Base-by-base conservation (phyloP, 2,329 filamentous ascomycete genomes). In the Aspergillus nomiae region DNA sequence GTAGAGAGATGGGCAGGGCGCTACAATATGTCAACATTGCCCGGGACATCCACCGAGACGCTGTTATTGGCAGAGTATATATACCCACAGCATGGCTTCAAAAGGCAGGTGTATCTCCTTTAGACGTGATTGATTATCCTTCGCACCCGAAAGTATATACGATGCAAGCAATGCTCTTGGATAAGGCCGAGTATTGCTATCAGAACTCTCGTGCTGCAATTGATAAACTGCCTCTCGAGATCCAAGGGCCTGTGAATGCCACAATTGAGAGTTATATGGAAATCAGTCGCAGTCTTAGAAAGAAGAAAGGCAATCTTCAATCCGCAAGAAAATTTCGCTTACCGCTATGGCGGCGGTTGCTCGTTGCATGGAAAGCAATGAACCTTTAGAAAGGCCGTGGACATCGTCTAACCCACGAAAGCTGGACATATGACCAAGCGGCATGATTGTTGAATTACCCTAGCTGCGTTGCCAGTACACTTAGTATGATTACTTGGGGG, bases 231-330 rank as follows among this genome's bases (percentile, higher is more conserved):
- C 90, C 90, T 0, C 56, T 63, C 0, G 84, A 88, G 69, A 87
- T 86, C 0, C 81, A 86, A 66, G 87, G 85, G 0, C 86, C 88
- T 1, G 87, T 92, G 72, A 81, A 87, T 14, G 89, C 90, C 5
- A 89, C 89, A 1, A 88, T 92, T 0, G 89, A 92, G 74, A 91
- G 88, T 66, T 92, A 92, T 71, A 90, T 92, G 86, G 89, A 91
- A 73, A 92, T 92, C 72, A 89, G 88, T 43, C 12, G 19, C 12
- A 8, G 4, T n/a, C 14, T 43, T 4, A 43, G 41, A n/a, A n/a
- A n/a, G 16, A 43, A 43, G 19, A 43, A 43, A n/a, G 41, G 41
- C 1, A 43, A 43, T 3, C 28, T 30, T 4, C 28, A 43, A 8
- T 43, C 16, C 19, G 6, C 4, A 43, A 8, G 41, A n/a, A 19